Base-by-base conservation (phyloP, 2,329 filamentous ascomycete species). In the Penicillium expansum region DNA sequence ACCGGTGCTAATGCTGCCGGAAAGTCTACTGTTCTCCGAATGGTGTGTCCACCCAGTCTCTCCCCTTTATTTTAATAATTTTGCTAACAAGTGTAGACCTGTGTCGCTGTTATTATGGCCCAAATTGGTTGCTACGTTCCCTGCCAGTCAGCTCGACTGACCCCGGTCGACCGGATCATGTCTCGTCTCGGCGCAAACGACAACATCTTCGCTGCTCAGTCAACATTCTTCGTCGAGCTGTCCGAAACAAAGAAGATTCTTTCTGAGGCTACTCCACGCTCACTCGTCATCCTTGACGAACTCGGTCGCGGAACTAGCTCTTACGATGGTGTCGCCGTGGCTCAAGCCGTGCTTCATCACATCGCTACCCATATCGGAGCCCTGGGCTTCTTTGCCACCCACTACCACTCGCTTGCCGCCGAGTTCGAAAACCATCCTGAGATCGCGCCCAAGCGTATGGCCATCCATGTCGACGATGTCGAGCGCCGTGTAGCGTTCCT, bases 181-280 rank as follows among this genome's bases (percentile, higher is more conserved):
- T 97, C 93, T 10, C 91, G 94, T 44, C 85, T 99, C 0, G 94
- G 94, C 10, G 94, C 94, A 47, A 96, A 97, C 69, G 94, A 99
- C 84, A 97, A 97, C 75, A 99, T 99, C 67, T 97, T 99, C 71
- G 94, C 93, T 1, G 91, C 93, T 0, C 94, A 99, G 74, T 96
- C 91, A 14, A 99, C 94, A 2, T 99, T 99, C 80, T 97, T 99
- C 70, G 93, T 99, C 29, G 94, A 99, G 75, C 80, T 99, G 2
- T 92, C 92, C 0, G 94, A 99, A 74, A 99, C 94, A 0, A 96
- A 97, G 79, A 97, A 97, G 81, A 99, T 99, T 49, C 82, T 99
- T 0, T 86, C 91, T 0, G 94, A 97, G 77, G 94, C 94, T 0
- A 97, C 93, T 0, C 89, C 93, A 0, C 90, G 93, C 11, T 97